phyloP scores from a whole-genome alignment of 106 monocot genomes.

The Iris macrosiphon region DNA sequence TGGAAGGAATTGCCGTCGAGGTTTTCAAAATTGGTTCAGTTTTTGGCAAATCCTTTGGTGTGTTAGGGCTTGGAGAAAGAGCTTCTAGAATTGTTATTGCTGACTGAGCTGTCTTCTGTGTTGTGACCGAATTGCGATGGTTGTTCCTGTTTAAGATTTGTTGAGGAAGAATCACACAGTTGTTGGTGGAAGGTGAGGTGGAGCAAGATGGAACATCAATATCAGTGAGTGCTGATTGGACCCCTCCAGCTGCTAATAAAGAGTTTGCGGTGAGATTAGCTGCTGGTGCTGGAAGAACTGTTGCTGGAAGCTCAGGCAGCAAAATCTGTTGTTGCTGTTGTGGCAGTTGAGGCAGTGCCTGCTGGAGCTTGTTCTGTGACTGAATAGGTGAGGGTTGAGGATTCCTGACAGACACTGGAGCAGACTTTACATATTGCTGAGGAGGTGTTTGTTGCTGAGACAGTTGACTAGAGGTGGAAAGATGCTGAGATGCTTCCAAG shows the following conservation, averaged over 20 bases:
- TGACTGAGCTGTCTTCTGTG: slow-evolving; percentile 33
- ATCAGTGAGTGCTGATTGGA: slow-evolving; percentile 44
- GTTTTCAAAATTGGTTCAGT: slow-evolving; percentile 39
- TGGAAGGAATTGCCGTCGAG: slow-evolving; percentile 23
- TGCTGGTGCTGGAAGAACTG: slow-evolving; percentile 14
- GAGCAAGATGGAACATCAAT: slow-evolving; percentile 73
- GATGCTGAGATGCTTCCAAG: slow-evolving; percentile 34
- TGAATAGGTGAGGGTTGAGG: slow-evolving; percentile 27
- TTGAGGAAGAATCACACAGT: slow-evolving; percentile 38
- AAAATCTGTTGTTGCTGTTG: slow-evolving; percentile 34
- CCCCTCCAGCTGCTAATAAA: slow-evolving; percentile 29
- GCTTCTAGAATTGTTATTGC: slow-evolving; percentile 39
- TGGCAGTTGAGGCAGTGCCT: too few relatives aligned
- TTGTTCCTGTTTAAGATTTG: slow-evolving; percentile 24
- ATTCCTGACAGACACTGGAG: slow-evolving; percentile 4
- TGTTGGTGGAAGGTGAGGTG: slow-evolving; percentile 62
- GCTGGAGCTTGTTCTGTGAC: slow-evolving; percentile 37
- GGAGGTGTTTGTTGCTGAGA: slow-evolving; percentile 28
- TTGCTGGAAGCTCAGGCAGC: slow-evolving; percentile 26
- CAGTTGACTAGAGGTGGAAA: slow-evolving; percentile 24
- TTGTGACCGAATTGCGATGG: slow-evolving; percentile 9
- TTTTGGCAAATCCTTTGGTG: slow-evolving; percentile 39
- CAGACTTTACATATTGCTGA: slow-evolving; percentile 26
- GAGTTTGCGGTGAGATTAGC: slow-evolving; percentile 22
- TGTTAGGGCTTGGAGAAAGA: slow-evolving; percentile 10